phyloP scores from a whole-genome alignment of 1,139 yeast species.

The Yamadazyma epiphylla region DNA sequence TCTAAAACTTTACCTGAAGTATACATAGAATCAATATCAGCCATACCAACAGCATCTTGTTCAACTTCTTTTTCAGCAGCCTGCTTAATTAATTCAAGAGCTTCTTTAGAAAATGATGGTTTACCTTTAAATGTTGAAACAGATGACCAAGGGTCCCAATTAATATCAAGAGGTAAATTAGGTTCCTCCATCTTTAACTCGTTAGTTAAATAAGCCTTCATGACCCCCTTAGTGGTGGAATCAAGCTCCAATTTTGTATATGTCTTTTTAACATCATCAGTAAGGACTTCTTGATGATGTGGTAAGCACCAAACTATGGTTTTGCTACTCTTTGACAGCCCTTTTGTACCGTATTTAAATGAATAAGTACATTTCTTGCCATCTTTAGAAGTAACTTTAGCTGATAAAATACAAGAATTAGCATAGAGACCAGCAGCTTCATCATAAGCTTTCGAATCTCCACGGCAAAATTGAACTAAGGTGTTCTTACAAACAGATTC shows the following conservation, averaged over 20 bases:
- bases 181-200: slow-evolving; percentile 45
- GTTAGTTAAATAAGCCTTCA: slow-evolving; percentile 55
- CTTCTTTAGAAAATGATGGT: slow-evolving; percentile 35
- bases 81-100: slow-evolving; percentile 32
- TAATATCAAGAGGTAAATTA: slow-evolving; percentile 46
- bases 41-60: slow-evolving; percentile 53
- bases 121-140: slow-evolving; percentile 21
- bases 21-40: slow-evolving; percentile 71
- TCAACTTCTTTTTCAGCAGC: slow-evolving; percentile 53
- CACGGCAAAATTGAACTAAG: slow-evolving; percentile 45
- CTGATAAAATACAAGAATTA: slow-evolving; percentile 21
- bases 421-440: slow-evolving; percentile 42
- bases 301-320: slow-evolving; percentile 56
- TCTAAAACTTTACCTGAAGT: slow-evolving; percentile 72
- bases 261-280: slow-evolving; percentile 12
- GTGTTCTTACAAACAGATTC: slow-evolving; percentile 30
- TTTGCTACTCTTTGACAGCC: slow-evolving; percentile 26
- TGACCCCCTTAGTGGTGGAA: slow-evolving; percentile 66
- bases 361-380: slow-evolving; percentile 25
- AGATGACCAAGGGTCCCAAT: slow-evolving; percentile 59
- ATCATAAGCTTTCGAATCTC: slow-evolving; percentile 46
- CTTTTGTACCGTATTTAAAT: slow-evolving; percentile 26
- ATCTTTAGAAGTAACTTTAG: slow-evolving; percentile 15
- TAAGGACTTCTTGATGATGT: slow-evolving; percentile 56
- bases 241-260: slow-evolving; percentile 45